Percentiles rank a stretch among this genome's conserved stretches.
Evolutionary conservation across 257 asterid species (phyloP).

Genomic region (Solanum medicagineum): DNA sequence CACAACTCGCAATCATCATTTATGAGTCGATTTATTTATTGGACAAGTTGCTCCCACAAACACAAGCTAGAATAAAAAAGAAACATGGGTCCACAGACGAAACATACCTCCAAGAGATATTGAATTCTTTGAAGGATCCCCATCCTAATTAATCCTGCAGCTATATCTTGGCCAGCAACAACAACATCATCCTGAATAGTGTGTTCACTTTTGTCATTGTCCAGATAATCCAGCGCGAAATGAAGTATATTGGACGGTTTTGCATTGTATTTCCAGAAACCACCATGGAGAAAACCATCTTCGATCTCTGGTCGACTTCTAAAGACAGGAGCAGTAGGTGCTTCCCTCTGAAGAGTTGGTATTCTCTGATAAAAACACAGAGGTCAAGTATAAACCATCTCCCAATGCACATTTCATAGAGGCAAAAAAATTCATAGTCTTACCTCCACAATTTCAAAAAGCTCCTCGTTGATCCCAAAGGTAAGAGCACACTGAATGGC

Average conservation of each 20-base stretch:
- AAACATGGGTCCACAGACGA: conserved; percentile 7
- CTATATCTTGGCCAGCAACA: conserved; percentile 87
- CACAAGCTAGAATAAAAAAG: neutral
- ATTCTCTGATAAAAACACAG: conserved; percentile 41
- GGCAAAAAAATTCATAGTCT: neutral
- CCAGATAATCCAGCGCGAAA: conserved; percentile 20
- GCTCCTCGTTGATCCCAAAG: conserved; percentile 49
- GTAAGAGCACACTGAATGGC: conserved; percentile 58
- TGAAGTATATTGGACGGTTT: conserved; percentile 62
- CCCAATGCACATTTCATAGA: neutral
- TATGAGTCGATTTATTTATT: neutral
- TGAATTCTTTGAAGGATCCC: conserved; percentile 68
- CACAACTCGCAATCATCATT: neutral
- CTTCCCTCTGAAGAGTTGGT: conserved; percentile 32
- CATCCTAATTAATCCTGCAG: conserved; percentile 93
- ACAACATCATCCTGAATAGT: conserved; percentile 81
- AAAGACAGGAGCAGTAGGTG: conserved; percentile 83
- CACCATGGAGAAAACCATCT: conserved; percentile 82
- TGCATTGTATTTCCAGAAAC: conserved; percentile 93
- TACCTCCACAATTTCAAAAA: conserved; percentile 72
- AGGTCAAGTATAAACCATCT: neutral
- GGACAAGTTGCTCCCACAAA: neutral
- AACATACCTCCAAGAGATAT: conserved; percentile 76
- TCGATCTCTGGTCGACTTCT: conserved; percentile 70
- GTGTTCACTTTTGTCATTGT: conserved; percentile 44